Evolutionary conservation across 1,139 yeast genomes (phyloP), one percentile per base, ranked within the genome.

Genomic region (Yamadazyma spencermartinsiae): DNA sequence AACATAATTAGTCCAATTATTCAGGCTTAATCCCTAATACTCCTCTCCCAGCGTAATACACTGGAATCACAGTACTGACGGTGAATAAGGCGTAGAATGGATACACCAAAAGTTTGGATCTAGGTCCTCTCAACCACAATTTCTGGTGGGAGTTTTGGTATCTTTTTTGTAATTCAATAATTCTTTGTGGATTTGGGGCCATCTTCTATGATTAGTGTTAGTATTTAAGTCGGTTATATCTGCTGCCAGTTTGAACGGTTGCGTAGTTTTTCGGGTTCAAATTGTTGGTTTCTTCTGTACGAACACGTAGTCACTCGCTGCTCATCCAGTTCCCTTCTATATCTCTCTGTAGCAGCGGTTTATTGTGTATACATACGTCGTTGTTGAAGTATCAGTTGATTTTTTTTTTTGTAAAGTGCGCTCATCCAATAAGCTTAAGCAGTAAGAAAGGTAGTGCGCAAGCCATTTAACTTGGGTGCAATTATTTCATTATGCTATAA

Each of bases 11-110:
- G 12, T 16, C 31, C 8, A 37, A 12, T 49, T 58, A 56, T 43
- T 60, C 68, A 52, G 63, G 87, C 72, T 83, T 84, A 58, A 83
- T 73, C 60, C 89, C 90, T 40, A 70, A 63, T 47, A 79, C 62
- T 54, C 95, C 95, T 74, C 94, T 84, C 54, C 85, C 92, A 39
- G 85, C 65, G 77, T 84, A 87, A 72, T 65, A 79, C 52, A 84
- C 69, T 54, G 95, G 86, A 49, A 79, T 76, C 49, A 77, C 76
- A 42, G 88, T 76, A 53, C 89, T 73, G 47, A 84, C 74, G 48
- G 90, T 74, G 72, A 89, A 86, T 52, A 86, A 73, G 51, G 89
- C 94, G 75, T 81, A 86, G 80, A 84, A 90, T 63, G 97, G 97
- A 71, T 85, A 86, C 54, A 89, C 78, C 63, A 84, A 70, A 59